A percentile compares a stretch with the other conserved stretches of the same genome.
Conservation (phyloP, 441 rosid genomes). For the Gossypium trilobum region DNA sequence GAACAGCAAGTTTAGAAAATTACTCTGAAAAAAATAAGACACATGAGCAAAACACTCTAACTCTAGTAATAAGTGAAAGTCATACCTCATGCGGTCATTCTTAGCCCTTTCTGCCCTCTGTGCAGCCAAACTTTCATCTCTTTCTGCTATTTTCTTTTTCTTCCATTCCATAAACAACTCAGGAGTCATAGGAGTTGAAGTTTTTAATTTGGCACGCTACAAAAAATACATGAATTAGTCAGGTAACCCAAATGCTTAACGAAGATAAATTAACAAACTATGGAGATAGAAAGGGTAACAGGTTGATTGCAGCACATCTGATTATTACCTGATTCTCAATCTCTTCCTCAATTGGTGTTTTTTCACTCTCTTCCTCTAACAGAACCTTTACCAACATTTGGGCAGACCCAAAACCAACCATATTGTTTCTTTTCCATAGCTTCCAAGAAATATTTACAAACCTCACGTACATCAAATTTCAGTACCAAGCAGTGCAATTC, state of each 20-base stretch:
- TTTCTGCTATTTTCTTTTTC: constrained; percentile 71
- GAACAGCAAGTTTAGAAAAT: neutral
- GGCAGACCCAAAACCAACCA: constrained; percentile 97
- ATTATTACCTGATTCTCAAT: constrained; percentile 75
- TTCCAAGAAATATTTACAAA: constrained; percentile 88
- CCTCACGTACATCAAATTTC: constrained; percentile 11
- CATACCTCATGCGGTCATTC: constrained; percentile 92
- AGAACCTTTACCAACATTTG: constrained; percentile 79
- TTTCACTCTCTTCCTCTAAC: constrained; percentile 71
- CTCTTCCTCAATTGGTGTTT: constrained; percentile 71
- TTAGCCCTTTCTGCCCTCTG: constrained; percentile 85
- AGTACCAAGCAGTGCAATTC: neutral
- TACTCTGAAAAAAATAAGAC: neutral
- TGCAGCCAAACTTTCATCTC: constrained; percentile 78
- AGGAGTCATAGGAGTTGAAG: constrained; percentile 78
- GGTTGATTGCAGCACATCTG: neutral
- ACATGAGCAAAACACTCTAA: too few relatives aligned
- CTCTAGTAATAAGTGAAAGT: neutral
- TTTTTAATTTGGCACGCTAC: constrained; percentile 62
- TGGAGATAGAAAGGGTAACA: neutral
- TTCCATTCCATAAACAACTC: constrained; percentile 85
- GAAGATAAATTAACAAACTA: neutral
- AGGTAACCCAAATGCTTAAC: neutral
- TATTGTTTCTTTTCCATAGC: constrained; percentile 41
- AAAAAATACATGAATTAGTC: neutral